Percentiles rank a stretch among this genome's conserved stretches.
These are phyloP conservation scores for Penicillium goetzii DNA, from an alignment of 495 filamentous ascomycete species.

Conservation along the genomic window DNA sequence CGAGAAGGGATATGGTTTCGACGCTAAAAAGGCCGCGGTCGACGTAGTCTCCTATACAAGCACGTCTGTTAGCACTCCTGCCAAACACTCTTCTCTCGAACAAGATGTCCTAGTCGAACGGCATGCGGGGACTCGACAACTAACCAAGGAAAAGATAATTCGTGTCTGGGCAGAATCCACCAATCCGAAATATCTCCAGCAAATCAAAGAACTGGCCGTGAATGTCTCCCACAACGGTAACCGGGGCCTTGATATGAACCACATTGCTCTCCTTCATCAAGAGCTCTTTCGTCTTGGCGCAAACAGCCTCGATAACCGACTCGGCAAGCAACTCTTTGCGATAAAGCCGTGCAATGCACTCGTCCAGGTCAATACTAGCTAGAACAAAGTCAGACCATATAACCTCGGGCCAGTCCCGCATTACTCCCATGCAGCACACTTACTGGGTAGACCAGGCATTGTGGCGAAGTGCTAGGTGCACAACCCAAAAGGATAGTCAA, in stretches of 20 bases:
- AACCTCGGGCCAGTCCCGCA: not conserved
- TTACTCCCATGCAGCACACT: conserved; percentile 29
- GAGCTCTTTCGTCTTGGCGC: conserved; percentile 96
- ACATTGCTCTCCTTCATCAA: conserved; percentile 99
- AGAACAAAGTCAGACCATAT: conserved; percentile 16
- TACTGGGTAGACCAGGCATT: conserved; percentile 92
- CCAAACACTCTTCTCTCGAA: not conserved
- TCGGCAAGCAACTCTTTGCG: conserved; percentile 95
- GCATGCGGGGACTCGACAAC: conserved; percentile 21
- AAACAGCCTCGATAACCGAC: conserved; percentile 98
- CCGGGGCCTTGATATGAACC: conserved; percentile 91
- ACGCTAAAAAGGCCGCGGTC: conserved; percentile 96
- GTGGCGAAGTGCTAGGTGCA: conserved; percentile 20
- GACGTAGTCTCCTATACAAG: conserved; percentile 82
- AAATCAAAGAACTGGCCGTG: conserved; percentile 98
- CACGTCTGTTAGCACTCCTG: conserved; percentile 6
- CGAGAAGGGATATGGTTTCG: conserved; percentile 93
- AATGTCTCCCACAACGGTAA: conserved; percentile 98
- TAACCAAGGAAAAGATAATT: conserved; percentile 96
- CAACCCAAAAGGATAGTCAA: conserved; percentile 8
- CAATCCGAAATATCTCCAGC: conserved; percentile 98
- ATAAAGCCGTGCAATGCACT: conserved; percentile 94
- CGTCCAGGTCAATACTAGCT: conserved; percentile 97
- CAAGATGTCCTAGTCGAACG: not conserved
- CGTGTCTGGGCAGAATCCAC: conserved; percentile 92